Conservation (phyloP, 805 yeast genomes). For the Deakozyma indianensis region DNA sequence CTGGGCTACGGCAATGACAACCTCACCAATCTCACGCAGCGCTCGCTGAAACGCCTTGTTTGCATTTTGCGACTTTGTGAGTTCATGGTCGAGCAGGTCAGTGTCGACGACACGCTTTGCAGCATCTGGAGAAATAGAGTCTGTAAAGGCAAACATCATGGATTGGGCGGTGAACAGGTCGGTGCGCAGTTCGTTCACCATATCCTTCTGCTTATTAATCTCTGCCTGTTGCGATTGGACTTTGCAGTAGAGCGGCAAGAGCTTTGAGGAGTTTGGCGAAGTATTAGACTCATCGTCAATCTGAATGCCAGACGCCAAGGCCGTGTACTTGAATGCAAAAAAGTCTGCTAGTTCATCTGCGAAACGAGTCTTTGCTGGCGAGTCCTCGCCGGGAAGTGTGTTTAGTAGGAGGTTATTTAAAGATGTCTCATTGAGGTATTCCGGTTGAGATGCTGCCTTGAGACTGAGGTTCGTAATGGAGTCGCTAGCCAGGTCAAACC, state of each 20-base stretch:
- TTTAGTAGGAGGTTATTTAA: background rate
- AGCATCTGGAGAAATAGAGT: conserved; percentile 16
- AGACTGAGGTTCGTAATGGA: background rate
- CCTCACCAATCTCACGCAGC: conserved; percentile 67
- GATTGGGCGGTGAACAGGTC: conserved; percentile 21
- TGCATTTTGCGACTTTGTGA: conserved; percentile 32
- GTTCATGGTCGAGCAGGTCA: conserved; percentile 21
- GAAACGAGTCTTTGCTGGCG: background rate
- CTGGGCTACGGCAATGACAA: conserved; percentile 76
- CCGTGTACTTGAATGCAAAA: background rate
- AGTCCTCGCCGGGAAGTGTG: background rate
- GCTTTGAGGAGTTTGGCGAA: background rate
- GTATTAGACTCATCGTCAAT: background rate
- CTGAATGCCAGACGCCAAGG: background rate
- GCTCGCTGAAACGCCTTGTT: conserved; percentile 58
- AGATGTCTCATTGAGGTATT: background rate
- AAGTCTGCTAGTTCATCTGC: background rate
- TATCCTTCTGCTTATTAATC: conserved; percentile 20
- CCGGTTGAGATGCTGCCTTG: background rate
- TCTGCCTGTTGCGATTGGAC: conserved; percentile 23
- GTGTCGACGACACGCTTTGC: conserved; percentile 17
- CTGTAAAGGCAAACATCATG: conserved; percentile 19
- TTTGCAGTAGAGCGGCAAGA: conserved; percentile 13
- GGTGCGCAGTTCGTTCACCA: conserved; percentile 19
- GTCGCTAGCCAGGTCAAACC: background rate